Conservation (phyloP, 2,329 filamentous ascomycete species). For the Aspergillus viridinutans region DNA sequence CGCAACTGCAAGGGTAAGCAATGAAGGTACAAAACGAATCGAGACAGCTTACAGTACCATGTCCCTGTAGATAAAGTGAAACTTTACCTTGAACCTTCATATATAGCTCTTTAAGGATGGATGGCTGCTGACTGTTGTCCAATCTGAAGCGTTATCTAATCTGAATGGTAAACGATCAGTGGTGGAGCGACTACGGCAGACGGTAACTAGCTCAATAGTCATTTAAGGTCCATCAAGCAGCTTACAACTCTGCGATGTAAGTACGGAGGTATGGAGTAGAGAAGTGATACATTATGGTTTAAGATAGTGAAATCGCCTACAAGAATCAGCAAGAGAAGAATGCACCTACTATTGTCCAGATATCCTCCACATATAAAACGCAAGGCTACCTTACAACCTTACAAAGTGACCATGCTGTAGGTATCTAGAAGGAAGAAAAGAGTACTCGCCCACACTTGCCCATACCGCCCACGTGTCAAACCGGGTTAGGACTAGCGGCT, state of each 20-base stretch:
- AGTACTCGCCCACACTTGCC: too few species aligned
- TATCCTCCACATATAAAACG: too few species aligned
- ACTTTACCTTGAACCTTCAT: not conserved
- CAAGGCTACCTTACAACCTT: too few species aligned
- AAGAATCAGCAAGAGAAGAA: not conserved
- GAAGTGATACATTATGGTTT: not conserved
- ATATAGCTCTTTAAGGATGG: not conserved
- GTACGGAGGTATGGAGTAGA: not conserved
- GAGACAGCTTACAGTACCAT: not conserved
- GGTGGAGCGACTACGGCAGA: not conserved
- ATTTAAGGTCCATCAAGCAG: not conserved
- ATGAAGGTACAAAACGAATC: not conserved
- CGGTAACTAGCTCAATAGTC: constrained; percentile 8
- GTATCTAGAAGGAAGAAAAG: not conserved
- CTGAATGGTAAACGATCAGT: not conserved
- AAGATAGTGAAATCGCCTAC: not conserved
- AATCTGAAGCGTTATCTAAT: not conserved
- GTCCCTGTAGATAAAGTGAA: not conserved
- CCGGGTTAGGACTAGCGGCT: not conserved
- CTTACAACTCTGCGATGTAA: not conserved
- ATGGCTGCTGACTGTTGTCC: not conserved
- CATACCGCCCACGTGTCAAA: not conserved
- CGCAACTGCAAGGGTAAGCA: constrained; percentile 8
- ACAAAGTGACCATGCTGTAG: not conserved
- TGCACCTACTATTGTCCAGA: too few species aligned